A percentile compares a stretch with the other conserved stretches of the same genome.
Evolutionary conservation across 371 early-diverging fungal species (phyloP).

Genomic region (Smittium culicis): DNA sequence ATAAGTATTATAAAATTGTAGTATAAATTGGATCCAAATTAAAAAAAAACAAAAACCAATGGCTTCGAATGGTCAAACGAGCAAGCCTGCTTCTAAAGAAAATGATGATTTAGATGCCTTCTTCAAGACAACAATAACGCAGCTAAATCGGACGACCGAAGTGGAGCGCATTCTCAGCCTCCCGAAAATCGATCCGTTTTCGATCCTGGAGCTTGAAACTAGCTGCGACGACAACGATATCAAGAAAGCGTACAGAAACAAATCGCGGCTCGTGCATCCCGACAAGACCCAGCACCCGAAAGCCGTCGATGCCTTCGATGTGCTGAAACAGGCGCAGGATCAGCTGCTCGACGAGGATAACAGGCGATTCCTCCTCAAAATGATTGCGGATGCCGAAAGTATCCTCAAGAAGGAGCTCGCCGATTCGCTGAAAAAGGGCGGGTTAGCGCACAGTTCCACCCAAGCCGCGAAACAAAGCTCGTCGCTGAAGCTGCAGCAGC

Average conservation of each 20-base stretch:
- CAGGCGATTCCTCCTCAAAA: constrained; percentile 38
- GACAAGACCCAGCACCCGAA: constrained; percentile 67
- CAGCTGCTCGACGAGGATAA: constrained; percentile 53
- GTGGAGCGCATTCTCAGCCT: constrained; percentile 69
- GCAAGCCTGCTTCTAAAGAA: too few relatives aligned
- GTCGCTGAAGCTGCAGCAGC: not conserved
- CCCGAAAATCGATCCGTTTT: constrained; percentile 66
- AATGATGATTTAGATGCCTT: constrained; percentile 14
- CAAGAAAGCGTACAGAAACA: constrained; percentile 63
- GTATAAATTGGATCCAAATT: too few relatives aligned
- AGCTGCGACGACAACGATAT: constrained; percentile 42
- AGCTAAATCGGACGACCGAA: constrained; percentile 52
- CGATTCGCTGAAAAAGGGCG: not conserved
- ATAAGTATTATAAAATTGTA: too few relatives aligned
- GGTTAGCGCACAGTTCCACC: not conserved
- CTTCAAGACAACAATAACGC: constrained; percentile 19
- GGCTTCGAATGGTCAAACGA: too few relatives aligned
- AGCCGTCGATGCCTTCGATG: constrained; percentile 69
- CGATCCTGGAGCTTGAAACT: constrained; percentile 57
- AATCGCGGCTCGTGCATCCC: constrained; percentile 79
- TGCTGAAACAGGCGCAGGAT: constrained; percentile 70
- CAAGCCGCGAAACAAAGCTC: not conserved
- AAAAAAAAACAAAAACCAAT: too few relatives aligned
- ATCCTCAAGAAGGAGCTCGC: not conserved
- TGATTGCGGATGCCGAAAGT: constrained; percentile 45